phyloP scores from a whole-genome alignment of 257 asterid species.

The Solanum chiquidenum region DNA sequence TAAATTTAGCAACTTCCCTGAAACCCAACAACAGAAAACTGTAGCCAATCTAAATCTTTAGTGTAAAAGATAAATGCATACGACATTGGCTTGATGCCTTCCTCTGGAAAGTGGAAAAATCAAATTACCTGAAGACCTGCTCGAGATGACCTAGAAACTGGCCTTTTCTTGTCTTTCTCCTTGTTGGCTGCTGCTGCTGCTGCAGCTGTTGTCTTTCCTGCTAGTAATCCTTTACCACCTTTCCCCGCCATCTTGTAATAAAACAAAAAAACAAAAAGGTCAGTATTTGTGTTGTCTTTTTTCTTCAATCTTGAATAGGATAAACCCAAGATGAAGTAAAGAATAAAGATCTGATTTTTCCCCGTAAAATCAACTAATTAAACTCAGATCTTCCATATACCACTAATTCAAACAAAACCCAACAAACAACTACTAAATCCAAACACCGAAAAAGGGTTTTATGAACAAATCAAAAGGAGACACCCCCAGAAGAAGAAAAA shows the following conservation, averaged over 20 bases:
- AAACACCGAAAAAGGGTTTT: not conserved
- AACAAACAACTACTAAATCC: not conserved
- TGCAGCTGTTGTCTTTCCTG: constrained; percentile 93
- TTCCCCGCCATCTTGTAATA: constrained; percentile 68
- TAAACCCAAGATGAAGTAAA: not conserved
- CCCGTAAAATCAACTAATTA: not conserved
- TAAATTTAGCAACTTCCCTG: not conserved
- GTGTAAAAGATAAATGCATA: not conserved
- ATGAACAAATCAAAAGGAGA: not conserved
- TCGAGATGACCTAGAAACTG: constrained; percentile 77
- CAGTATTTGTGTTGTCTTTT: not conserved
- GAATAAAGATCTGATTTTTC: not conserved
- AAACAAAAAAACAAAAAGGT: not conserved
- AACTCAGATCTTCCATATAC: not conserved
- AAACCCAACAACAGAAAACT: not conserved
- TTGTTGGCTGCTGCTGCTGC: constrained; percentile 62
- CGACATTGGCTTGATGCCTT: not conserved
- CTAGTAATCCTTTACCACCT: constrained; percentile 94
- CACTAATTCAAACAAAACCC: not conserved
- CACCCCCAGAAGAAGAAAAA: no score
- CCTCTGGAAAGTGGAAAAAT: not conserved
- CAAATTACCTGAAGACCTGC: constrained; percentile 83
- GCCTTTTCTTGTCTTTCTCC: constrained; percentile 79
- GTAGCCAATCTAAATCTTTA: not conserved
- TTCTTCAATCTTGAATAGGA: not conserved